Evolutionary conservation across 192 early-diverging fungal genomes (phyloP), one percentile per base, ranked within the genome.

Genomic region (Podila epicladia): DNA sequence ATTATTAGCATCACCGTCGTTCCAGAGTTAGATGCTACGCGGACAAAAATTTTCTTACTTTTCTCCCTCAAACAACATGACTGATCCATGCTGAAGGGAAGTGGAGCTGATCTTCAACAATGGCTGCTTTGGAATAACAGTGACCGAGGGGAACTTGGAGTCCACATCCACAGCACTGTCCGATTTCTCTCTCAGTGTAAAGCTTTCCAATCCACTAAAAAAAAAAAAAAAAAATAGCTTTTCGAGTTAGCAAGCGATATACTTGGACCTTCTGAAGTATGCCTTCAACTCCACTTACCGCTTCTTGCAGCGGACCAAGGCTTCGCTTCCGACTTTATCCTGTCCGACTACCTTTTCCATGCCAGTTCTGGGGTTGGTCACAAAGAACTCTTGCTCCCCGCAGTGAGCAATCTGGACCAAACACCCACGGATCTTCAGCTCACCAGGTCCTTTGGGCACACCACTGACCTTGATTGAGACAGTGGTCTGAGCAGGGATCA

Each of bases 51-150:
- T 7, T 4, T 8, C 80, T 32, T 82, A 94, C 93, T 82, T 82
- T 82, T 95, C 94, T 35, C 94, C 94, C 64, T 96, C 94, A 69
- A 92, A 95, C 12, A 95, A 66, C 92, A 95, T 95, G 19, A 94
- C 71, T 9, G 94, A 92, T 55, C 89, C 86, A 67, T 92, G 88
- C 72, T 83, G 76, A n/a, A 82, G 77, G 29, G 82, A 92, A 24
- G 84, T 90, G 20, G 67, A 86, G 64, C 74, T 91, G 35, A 95
- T 88, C 67, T 95, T 90, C 24, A 95, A 61, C 26, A 92, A 64
- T 4, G 94, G 93, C 50, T 92, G 93, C 13, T 82, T 77, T 24
- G 85, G 83, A 53, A 95, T 91, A 20, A 95, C 91, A 28, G 75
- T 78, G 26, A 92, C 82, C 2, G 73, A 75, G 5, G 82, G 48